Base-by-base conservation (phyloP, 2,329 filamentous ascomycete species). In the Laburnicola sp. region DNA sequence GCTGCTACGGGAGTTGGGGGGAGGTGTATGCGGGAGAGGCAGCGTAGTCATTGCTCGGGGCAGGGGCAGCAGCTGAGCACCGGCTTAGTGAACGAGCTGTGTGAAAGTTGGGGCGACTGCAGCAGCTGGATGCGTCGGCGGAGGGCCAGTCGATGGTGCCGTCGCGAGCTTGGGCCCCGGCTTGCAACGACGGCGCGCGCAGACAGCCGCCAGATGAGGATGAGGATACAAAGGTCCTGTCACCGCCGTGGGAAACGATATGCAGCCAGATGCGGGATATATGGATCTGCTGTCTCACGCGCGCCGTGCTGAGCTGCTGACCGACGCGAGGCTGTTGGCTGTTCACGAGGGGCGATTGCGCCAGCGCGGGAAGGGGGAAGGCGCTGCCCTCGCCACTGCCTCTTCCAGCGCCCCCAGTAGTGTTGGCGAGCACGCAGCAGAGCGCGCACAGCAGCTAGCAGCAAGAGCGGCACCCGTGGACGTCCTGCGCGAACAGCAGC, bases 261-360 rank as follows among this genome's bases (percentile, higher is more conserved):
- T n/a, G n/a, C n/a, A n/a, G n/a, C n/a, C n/a, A n/a, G n/a, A n/a
- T n/a, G n/a, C n/a, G 7, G 23, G 43, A 23, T 4, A 27, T 32
- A 23, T 45, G 7, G 26, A 6, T 10, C 31, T 35, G 22, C 25
- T 36, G 38, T 45, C 62, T 63, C 59, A 61, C 62, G 60, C 58
- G 59, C 46, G 35, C 52, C 54, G 56, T 57, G 55, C 47, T 36
- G 45, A 54, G 55, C 56, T 46, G 57, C 53, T 53, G 50, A 54
- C 48, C 38, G n/a, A n/a, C n/a, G 32, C 34, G 34, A 51, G 50
- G 52, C 48, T 38, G 32, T 38, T 28, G 55, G 51, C 54, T 51
- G 51, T 57, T 63, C 57, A 64, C 57, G 55, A 48, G 61, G 51
- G 49, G 30, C 10, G 21, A 16, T 35, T 43, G 49, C 52, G 32